Evolutionary conservation across 805 yeast species (phyloP).

Genomic region (Scheffersomyces stipitis): DNA sequence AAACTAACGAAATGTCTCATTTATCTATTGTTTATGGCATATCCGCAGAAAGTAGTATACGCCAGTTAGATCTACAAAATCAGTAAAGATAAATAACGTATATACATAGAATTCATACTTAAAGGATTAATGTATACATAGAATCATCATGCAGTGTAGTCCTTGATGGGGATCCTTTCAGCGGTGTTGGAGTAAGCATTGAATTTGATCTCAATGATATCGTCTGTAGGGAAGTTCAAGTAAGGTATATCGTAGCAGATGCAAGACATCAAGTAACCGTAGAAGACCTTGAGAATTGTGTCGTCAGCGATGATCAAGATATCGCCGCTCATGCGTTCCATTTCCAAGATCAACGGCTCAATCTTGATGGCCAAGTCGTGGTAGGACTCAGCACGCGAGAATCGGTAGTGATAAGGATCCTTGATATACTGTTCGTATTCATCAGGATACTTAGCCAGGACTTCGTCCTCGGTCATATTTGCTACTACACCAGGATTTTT

Average conservation of each 20-base stretch:
- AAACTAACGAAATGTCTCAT: no score
- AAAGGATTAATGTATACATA: no score
- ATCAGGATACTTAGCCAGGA: slow-evolving; percentile 58
- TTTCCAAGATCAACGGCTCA: slow-evolving; percentile 89
- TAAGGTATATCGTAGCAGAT: slow-evolving; percentile 83
- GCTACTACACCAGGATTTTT: slow-evolving; percentile 88
- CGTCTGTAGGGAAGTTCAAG: slow-evolving; percentile 74
- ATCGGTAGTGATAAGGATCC: slow-evolving; percentile 93
- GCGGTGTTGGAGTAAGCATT: slow-evolving; percentile 82
- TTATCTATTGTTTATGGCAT: no score
- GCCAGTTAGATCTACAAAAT: no score
- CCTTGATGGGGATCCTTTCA: slow-evolving; percentile 36
- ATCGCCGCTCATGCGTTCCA: slow-evolving; percentile 89
- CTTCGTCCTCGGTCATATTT: slow-evolving; percentile 59
- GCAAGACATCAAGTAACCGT: slow-evolving; percentile 93
- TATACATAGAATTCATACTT: no score
- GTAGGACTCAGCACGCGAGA: slow-evolving; percentile 89
- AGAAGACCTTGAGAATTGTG: slow-evolving; percentile 81
- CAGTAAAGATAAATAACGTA: no score
- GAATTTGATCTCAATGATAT: slow-evolving; percentile 82
- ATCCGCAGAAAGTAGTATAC: no score
- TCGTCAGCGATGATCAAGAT: slow-evolving; percentile 91
- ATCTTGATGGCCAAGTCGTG: slow-evolving; percentile 94
- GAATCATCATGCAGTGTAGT: slow-evolving; percentile 1
- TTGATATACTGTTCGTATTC: slow-evolving; percentile 63